These are phyloP conservation scores for Pholiota conissans DNA, from an alignment of 768 basidiomycete genomes.

Conservation along the genomic window DNA sequence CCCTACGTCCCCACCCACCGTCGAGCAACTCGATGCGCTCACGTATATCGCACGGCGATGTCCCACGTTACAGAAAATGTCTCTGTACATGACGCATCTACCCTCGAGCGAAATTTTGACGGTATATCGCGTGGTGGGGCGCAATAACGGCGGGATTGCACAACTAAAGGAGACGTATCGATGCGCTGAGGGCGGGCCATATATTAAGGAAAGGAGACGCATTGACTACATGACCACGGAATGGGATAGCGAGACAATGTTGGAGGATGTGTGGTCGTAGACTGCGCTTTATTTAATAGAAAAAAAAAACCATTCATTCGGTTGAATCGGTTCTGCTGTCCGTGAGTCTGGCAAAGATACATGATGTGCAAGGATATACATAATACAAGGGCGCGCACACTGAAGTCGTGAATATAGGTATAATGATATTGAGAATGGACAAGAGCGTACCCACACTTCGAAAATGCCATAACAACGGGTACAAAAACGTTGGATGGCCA, in stretches of 20 bases:
- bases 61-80: background rate
- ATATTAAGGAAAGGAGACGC: background rate
- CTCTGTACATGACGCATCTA: slow-evolving; percentile 8
- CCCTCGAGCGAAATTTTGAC: slow-evolving; percentile 5
- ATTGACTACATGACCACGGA: background rate
- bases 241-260: background rate
- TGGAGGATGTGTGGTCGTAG: too few species aligned
- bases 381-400: too few species aligned
- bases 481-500: too few species aligned
- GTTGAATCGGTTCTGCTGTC: too few species aligned
- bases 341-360: too few species aligned
- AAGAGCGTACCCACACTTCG: too few species aligned
- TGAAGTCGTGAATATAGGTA: too few species aligned
- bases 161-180: background rate
- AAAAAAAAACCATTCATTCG: too few species aligned
- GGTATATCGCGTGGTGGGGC: background rate
- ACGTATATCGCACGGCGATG: background rate
- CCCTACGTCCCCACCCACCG: background rate
- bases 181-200: slow-evolving; percentile 1
- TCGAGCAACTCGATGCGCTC: background rate
- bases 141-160: background rate
- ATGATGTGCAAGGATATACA: too few species aligned
- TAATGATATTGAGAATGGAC: too few species aligned
- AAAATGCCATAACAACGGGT: too few species aligned
- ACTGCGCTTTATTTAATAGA: too few species aligned